phyloP scores from a whole-genome alignment of 192 early-diverging fungal genomes.

The Coemansia sp. region DNA sequence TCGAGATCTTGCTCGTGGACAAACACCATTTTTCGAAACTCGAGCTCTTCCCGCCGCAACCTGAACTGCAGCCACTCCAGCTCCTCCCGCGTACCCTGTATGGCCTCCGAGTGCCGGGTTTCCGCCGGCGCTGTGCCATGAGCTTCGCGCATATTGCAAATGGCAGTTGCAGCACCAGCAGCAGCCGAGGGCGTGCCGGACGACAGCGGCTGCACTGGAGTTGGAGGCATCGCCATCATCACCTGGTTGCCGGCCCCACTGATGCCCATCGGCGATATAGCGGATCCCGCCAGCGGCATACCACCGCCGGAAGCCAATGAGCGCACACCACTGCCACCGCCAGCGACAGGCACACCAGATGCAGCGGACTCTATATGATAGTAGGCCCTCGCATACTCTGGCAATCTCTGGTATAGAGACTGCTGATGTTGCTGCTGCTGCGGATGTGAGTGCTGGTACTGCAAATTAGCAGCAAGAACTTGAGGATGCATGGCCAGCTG shows the following conservation, averaged over 20 bases:
- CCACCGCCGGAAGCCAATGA: background rate
- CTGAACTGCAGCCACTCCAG: conserved; percentile 50
- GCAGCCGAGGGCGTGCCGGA: conserved; percentile 2
- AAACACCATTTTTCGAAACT: conserved; percentile 42
- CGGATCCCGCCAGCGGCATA: background rate
- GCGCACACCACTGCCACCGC: background rate
- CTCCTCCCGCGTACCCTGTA: conserved; percentile 32
- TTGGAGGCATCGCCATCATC: background rate
- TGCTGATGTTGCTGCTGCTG: background rate
- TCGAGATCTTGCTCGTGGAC: conserved; percentile 41
- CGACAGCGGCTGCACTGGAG: background rate
- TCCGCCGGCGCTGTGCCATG: conserved; percentile 3
- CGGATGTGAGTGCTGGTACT: background rate
- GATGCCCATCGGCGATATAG: background rate
- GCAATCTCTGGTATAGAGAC: background rate
- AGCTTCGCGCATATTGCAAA: conserved; percentile 19
- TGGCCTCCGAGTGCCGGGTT: background rate
- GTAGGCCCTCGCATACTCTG: background rate
- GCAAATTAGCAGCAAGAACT: background rate
- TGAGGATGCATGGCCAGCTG: conserved; percentile 9
- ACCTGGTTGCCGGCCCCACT: background rate
- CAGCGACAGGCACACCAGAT: background rate
- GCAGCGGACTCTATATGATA: background rate
- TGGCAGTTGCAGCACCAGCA: too few relatives aligned
- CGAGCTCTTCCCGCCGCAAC: conserved; percentile 46